A percentile compares a stretch with the other conserved stretches of the same genome.
Evolutionary conservation across 208 protist species (phyloP).

Genomic region (Trypanosoma avium): DNA sequence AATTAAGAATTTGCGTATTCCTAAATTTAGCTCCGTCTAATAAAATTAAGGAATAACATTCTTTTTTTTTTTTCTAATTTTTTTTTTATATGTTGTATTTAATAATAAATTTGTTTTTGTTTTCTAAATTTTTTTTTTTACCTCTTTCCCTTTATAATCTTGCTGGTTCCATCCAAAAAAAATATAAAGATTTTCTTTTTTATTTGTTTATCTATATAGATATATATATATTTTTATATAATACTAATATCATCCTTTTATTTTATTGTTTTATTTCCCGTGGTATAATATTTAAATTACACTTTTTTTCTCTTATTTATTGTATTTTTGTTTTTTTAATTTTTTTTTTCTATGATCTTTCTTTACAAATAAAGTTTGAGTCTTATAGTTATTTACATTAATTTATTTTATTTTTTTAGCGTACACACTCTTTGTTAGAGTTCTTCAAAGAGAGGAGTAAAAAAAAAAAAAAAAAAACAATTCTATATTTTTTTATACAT

Average conservation of each 20-base stretch:
- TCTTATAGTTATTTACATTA: too few species aligned
- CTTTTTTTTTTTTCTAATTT: too few species aligned
- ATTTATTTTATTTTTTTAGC: too few species aligned
- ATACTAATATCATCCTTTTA: not conserved
- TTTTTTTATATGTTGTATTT: not conserved
- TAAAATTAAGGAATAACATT: not conserved
- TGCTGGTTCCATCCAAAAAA: too few species aligned
- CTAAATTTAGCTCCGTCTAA: not conserved
- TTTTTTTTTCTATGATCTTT: conserved; percentile 8
- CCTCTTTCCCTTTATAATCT: too few species aligned
- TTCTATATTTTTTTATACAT: too few species aligned
- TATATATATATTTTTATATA: not conserved
- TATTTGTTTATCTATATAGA: not conserved
- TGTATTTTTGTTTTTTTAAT: not conserved
- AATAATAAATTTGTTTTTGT: not conserved
- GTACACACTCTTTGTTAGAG: too few species aligned
- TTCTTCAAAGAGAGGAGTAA: too few species aligned
- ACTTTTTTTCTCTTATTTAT: not conserved
- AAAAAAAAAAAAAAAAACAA: too few species aligned
- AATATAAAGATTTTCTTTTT: not conserved
- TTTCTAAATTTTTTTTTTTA: not conserved
- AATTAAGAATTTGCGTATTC: not conserved
- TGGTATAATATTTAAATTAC: too few species aligned
- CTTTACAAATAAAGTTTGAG: conserved; percentile 5
- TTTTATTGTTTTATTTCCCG: not conserved